Conservation (phyloP, 768 basidiomycete species). For the Phylloporus sp. region DNA sequence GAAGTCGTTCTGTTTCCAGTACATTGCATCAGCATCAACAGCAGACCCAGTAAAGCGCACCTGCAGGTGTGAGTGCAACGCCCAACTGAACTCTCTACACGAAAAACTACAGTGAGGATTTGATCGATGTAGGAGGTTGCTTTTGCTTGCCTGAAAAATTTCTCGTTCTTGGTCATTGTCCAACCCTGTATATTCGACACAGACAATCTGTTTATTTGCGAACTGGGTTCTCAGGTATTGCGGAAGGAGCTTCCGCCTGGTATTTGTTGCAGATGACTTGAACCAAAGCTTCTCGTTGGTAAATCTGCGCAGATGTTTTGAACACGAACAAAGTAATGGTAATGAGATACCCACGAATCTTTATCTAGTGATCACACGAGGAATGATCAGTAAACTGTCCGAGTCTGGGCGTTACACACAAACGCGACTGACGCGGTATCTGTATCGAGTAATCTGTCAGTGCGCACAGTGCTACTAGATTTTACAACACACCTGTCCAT, state of each 20-base stretch:
- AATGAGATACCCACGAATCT: conserved; percentile 33
- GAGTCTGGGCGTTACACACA: neutral
- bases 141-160: conserved; percentile 50
- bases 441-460: conserved; percentile 19
- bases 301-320: conserved; percentile 13
- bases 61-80: conserved; percentile 45
- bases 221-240: conserved; percentile 34
- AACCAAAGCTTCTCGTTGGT: conserved; percentile 38
- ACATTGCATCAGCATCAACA: neutral
- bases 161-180: conserved; percentile 55
- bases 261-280: conserved; percentile 18
- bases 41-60: conserved; percentile 22
- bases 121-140: neutral
- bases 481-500: conserved; percentile 44
- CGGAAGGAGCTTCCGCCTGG: conserved; percentile 32
- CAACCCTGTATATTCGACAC: conserved; percentile 50
- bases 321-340: neutral
- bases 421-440: conserved; percentile 39
- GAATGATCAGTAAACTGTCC: conserved; percentile 5
- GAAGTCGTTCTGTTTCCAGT: conserved; percentile 39
- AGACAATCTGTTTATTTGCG: conserved; percentile 43
- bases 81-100: conserved; percentile 48
- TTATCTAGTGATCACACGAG: conserved; percentile 27
- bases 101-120: neutral
- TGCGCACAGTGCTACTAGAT: neutral